Conservation (phyloP, 2,329 filamentous ascomycete species). For the Seiridium cupressi region DNA sequence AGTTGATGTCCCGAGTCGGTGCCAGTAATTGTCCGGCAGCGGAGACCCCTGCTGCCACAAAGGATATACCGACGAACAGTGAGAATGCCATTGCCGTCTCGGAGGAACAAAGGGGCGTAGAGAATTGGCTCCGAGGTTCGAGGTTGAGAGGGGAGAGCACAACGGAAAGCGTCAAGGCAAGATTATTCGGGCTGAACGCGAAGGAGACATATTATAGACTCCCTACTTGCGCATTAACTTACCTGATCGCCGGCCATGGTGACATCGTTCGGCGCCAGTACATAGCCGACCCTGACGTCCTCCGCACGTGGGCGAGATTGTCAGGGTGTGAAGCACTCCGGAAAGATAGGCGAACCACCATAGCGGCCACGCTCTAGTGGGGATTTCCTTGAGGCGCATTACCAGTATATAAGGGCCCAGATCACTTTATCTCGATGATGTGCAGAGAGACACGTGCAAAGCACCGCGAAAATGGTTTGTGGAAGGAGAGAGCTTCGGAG, state of each 20-base stretch:
- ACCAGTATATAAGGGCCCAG: background rate
- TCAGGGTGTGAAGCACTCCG: background rate
- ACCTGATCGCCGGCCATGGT: background rate
- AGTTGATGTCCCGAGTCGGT: slow-evolving; percentile 29
- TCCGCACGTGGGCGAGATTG: background rate
- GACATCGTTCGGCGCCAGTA: background rate
- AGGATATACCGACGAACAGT: slow-evolving; percentile 5
- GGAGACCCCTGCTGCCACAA: slow-evolving; percentile 11
- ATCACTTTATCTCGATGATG: background rate
- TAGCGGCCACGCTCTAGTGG: background rate
- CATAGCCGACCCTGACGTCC: background rate
- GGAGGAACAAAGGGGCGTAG: background rate
- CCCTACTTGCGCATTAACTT: background rate
- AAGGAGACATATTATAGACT: background rate
- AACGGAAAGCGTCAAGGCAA: too few species aligned
- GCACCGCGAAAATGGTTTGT: slow-evolving; percentile 6
- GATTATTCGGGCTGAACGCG: background rate
- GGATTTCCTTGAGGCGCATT: background rate
- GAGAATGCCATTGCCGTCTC: slow-evolving; percentile 17
- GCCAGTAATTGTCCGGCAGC: slow-evolving; percentile 19
- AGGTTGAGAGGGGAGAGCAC: background rate
- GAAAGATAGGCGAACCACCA: background rate
- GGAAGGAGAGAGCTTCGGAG: slow-evolving; percentile 5
- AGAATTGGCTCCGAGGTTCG: background rate
- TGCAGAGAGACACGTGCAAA: slow-evolving; percentile 6